Percentiles rank a stretch among this genome's conserved stretches.
Conservation (phyloP, 225 moss, liverwort and hornwort species). For the Takakia lepidozioides region DNA sequence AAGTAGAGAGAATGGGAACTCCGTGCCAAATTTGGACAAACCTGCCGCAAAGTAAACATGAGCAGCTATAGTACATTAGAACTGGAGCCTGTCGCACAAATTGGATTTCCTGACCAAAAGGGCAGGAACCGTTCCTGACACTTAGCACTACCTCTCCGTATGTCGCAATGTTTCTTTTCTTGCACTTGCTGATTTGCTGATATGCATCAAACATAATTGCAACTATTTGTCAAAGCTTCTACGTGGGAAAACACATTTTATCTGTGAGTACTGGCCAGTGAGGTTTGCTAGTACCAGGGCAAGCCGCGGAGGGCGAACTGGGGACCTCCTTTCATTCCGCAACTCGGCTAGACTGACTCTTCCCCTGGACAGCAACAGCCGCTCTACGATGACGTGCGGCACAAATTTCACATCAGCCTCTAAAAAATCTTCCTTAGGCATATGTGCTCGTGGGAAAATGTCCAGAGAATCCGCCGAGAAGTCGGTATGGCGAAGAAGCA, state of each 20-base stretch:
- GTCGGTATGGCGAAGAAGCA: conserved; percentile 27
- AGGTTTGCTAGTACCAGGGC: conserved; percentile 29
- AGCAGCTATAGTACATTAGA: too few relatives aligned
- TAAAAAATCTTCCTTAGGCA: conserved; percentile 1
- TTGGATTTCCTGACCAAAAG: too few relatives aligned
- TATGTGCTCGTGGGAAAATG: conserved; percentile 23
- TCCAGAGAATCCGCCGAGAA: conserved; percentile 31
- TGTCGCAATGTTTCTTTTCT: too few relatives aligned
- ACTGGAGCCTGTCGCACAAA: too few relatives aligned
- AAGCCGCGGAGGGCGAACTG: conserved; percentile 43
- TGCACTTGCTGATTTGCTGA: neutral
- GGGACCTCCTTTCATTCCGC: conserved; percentile 30
- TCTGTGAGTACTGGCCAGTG: neutral
- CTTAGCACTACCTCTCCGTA: too few relatives aligned
- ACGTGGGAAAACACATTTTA: neutral
- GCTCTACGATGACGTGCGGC: conserved; percentile 36
- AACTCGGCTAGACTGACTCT: conserved; percentile 39
- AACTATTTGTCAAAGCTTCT: too few relatives aligned
- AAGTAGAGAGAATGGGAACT: conserved; percentile 33
- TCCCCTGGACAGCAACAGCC: conserved; percentile 40
- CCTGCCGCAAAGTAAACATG: conserved; percentile 25
- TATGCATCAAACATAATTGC: conserved; percentile 2
- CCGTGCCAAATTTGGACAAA: conserved; percentile 33
- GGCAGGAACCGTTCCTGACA: too few relatives aligned
- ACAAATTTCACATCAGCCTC: conserved; percentile 25